Evolutionary conservation across 2,329 filamentous ascomycete species (phyloP).

Genomic region (Hypoxylon sp.): DNA sequence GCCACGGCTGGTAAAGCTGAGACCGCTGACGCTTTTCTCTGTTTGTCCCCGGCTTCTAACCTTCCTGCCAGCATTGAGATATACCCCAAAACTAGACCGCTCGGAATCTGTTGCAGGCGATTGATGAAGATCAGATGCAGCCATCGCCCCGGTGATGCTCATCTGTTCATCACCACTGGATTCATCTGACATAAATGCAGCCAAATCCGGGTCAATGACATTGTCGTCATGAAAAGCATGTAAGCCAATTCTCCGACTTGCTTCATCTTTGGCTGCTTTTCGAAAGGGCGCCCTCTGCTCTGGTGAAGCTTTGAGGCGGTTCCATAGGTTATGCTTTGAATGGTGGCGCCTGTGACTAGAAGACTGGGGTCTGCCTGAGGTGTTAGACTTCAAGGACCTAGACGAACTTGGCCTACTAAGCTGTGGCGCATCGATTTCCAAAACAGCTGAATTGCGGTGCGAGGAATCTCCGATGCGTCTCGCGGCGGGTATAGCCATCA

Average conservation of each 20-base stretch:
- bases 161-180: constrained; percentile 94
- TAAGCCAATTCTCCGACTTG: constrained; percentile 74
- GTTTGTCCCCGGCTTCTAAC: constrained; percentile 75
- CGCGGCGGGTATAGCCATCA: constrained; percentile 78
- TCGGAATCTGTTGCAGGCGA: constrained; percentile 80
- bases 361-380: constrained; percentile 79
- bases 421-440: constrained; percentile 89
- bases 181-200: constrained; percentile 94
- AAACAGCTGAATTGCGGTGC: constrained; percentile 86
- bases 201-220: constrained; percentile 96
- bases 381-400: constrained; percentile 83
- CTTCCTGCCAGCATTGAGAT: constrained; percentile 80
- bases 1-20: constrained; percentile 78
- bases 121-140: constrained; percentile 71
- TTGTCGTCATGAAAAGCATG: constrained; percentile 98
- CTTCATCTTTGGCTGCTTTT: constrained; percentile 75
- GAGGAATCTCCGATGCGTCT: constrained; percentile 78
- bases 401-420: constrained; percentile 94
- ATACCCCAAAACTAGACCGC: constrained; percentile 77
- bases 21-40: constrained; percentile 80
- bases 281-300: constrained; percentile 93
- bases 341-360: constrained; percentile 86
- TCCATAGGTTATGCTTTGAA: constrained; percentile 87
- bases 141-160: constrained; percentile 82
- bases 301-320: constrained; percentile 76